phyloP scores from a whole-genome alignment of 768 basidiomycete species.

The Rhizopogon sp. region DNA sequence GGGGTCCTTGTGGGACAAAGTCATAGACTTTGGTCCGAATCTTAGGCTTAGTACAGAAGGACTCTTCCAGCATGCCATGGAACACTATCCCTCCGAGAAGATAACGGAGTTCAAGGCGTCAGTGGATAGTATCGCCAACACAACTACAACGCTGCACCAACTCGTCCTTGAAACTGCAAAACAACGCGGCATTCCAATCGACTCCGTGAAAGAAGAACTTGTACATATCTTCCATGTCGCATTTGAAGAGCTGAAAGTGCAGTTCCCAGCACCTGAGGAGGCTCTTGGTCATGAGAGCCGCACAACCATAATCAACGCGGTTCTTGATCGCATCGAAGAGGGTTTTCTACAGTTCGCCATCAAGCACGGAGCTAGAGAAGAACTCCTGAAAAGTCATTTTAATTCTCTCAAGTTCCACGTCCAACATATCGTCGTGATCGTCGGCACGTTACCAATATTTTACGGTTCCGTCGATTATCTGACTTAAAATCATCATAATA shows the following conservation, averaged over 20 bases:
- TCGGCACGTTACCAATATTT: slow-evolving; percentile 8
- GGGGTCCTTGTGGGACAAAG: not conserved
- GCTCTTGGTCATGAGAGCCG: slow-evolving; percentile 27
- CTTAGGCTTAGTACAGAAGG: not conserved
- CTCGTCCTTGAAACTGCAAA: not conserved
- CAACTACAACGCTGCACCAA: not conserved
- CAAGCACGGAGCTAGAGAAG: slow-evolving; percentile 20
- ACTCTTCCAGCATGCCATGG: not conserved
- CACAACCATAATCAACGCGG: slow-evolving; percentile 10
- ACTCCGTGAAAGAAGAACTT: slow-evolving; percentile 19
- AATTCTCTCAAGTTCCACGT: slow-evolving; percentile 19
- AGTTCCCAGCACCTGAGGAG: slow-evolving; percentile 26
- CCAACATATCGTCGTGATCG: slow-evolving; percentile 16
- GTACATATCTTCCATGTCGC: slow-evolving; percentile 8
- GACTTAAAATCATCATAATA: too few relatives aligned
- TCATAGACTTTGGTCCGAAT: not conserved
- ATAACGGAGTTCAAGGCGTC: not conserved
- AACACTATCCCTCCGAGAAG: not conserved
- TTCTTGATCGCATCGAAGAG: slow-evolving; percentile 21
- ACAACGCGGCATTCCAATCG: not conserved
- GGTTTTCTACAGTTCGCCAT: slow-evolving; percentile 18
- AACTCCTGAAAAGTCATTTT: slow-evolving; percentile 15
- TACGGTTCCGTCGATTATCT: not conserved
- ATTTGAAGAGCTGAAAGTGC: slow-evolving; percentile 16
- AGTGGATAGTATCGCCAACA: not conserved